phyloP scores from a whole-genome alignment of 352 stramenopile genomes.

The Pythium sp. region DNA sequence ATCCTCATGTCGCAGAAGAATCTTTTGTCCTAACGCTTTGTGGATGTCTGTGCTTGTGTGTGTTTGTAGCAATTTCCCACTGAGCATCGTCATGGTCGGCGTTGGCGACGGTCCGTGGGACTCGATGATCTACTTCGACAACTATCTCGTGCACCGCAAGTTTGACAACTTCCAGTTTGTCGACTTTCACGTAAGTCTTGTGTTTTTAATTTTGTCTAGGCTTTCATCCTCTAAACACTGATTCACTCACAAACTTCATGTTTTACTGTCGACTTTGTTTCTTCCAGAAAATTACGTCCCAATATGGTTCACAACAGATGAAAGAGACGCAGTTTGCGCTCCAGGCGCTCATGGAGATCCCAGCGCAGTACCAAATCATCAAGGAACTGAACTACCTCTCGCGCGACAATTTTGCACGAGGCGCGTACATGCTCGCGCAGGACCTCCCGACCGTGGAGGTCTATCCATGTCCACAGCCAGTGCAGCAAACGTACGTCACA shows the following conservation, averaged over 20 bases:
- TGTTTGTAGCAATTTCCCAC: slow-evolving; percentile 55
- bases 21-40: background rate
- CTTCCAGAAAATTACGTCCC: slow-evolving; percentile 48
- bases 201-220: too few species aligned
- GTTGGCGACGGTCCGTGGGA: slow-evolving; percentile 83
- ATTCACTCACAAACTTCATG: background rate
- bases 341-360: slow-evolving; percentile 84
- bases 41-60: background rate
- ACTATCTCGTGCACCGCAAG: slow-evolving; percentile 69
- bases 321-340: slow-evolving; percentile 74
- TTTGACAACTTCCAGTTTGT: slow-evolving; percentile 91
- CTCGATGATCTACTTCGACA: slow-evolving; percentile 78
- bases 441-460: slow-evolving; percentile 68
- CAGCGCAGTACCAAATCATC: slow-evolving; percentile 78
- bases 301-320: slow-evolving; percentile 42
- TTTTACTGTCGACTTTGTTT: background rate
- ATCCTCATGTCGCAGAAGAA: background rate
- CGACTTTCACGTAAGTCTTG: slow-evolving; percentile 56
- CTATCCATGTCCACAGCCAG: slow-evolving; percentile 45
- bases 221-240: background rate
- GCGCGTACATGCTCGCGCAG: slow-evolving; percentile 40
- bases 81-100: slow-evolving; percentile 80
- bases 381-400: slow-evolving; percentile 67
- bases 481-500: slow-evolving; percentile 23
- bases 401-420: slow-evolving; percentile 22